phyloP scores from a whole-genome alignment of 1,139 yeast genomes.

The Yarrowia galli region DNA sequence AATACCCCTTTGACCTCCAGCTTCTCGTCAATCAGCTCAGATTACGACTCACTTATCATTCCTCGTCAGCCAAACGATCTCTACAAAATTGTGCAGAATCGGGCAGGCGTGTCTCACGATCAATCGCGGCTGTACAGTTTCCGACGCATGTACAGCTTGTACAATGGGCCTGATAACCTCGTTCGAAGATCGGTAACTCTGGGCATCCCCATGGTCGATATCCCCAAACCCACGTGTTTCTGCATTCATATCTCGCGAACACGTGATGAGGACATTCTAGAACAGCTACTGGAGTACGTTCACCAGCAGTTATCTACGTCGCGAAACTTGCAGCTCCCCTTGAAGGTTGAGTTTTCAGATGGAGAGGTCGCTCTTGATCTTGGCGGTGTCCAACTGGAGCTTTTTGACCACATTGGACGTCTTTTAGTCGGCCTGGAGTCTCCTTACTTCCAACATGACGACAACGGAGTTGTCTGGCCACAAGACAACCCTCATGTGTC shows the following conservation, averaged over 20 bases:
- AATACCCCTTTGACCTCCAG: neutral
- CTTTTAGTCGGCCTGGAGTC: slow-evolving; percentile 43
- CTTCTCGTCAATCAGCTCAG: neutral
- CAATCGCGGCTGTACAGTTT: slow-evolving; percentile 6
- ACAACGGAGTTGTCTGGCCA: slow-evolving; percentile 23
- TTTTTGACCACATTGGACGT: slow-evolving; percentile 45
- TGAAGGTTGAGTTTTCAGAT: slow-evolving; percentile 44
- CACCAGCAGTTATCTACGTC: neutral
- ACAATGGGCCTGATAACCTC: slow-evolving; percentile 9
- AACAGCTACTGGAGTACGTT: slow-evolving; percentile 22
- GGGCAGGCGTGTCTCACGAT: neutral
- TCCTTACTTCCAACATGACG: slow-evolving; percentile 34
- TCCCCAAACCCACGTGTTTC: slow-evolving; percentile 1
- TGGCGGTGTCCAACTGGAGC: slow-evolving; percentile 49
- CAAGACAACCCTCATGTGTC: neutral
- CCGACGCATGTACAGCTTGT: slow-evolving; percentile 4
- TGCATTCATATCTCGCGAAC: slow-evolving; percentile 22
- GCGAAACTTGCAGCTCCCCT: slow-evolving; percentile 43
- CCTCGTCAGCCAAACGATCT: neutral
- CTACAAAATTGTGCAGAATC: neutral
- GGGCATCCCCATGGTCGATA: neutral
- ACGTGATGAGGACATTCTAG: slow-evolving; percentile 5
- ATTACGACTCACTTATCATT: slow-evolving; percentile 16
- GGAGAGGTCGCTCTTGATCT: slow-evolving; percentile 47
- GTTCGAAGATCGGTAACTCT: neutral